Conservation (phyloP, 108 stramenopile species). For the Epipyxis sp. region DNA sequence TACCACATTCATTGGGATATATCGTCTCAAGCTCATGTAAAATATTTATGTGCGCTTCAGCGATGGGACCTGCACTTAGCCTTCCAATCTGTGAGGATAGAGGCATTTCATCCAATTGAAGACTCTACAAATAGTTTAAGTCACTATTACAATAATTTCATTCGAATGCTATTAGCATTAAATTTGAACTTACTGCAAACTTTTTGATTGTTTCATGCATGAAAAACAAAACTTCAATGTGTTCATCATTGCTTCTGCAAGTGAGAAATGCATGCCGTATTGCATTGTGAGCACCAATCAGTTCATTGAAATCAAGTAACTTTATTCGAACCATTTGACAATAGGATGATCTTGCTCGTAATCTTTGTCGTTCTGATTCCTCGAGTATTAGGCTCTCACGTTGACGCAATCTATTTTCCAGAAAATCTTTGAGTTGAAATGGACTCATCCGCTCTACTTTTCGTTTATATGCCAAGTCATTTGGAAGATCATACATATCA, state of each 20-base stretch:
- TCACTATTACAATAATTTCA: too few relatives aligned
- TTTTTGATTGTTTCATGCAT: background rate
- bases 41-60: background rate
- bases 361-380: background rate
- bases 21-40: background rate
- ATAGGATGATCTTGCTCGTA: background rate
- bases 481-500: background rate
- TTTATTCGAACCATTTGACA: background rate
- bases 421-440: background rate
- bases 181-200: background rate
- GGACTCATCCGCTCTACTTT: constrained; percentile 11
- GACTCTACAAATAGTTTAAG: too few relatives aligned
- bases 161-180: too few relatives aligned
- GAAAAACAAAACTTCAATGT: background rate
- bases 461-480: background rate
- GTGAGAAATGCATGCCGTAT: background rate
- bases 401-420: background rate
- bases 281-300: background rate
- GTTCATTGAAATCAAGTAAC: background rate
- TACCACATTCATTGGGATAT: too few relatives aligned
- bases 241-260: too few relatives aligned
- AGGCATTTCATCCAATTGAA: background rate
- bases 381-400: background rate
- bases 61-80: background rate
- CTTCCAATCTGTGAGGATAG: background rate